phyloP scores from a whole-genome alignment of 2,329 filamentous ascomycete genomes.

The Orbilia oligospora region DNA sequence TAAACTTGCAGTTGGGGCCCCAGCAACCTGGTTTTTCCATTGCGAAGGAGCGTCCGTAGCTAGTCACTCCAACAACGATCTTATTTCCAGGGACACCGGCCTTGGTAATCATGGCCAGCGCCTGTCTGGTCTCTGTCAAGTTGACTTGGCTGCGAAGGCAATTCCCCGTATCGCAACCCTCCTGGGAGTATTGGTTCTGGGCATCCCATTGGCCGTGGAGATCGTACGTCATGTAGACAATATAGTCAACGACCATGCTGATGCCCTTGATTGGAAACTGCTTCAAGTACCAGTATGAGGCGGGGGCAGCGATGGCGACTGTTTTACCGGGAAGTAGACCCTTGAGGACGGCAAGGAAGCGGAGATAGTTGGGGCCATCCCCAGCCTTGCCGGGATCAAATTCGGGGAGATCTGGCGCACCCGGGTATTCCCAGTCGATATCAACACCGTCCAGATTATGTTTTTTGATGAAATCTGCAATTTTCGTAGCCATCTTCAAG shows the following conservation, averaged over 20 bases:
- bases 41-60: constrained; percentile 66
- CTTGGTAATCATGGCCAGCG: constrained; percentile 66
- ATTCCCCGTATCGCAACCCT: constrained; percentile 63
- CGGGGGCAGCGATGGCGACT: constrained; percentile 62
- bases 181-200: not conserved
- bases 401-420: constrained; percentile 66
- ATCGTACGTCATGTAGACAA: constrained; percentile 66
- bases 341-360: constrained; percentile 65
- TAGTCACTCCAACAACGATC: constrained; percentile 66
- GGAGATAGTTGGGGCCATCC: constrained; percentile 66
- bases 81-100: constrained; percentile 66
- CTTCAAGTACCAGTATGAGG: constrained; percentile 48
- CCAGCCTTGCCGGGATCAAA: constrained; percentile 65
- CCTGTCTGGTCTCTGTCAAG: constrained; percentile 64
- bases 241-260: constrained; percentile 64
- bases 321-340: constrained; percentile 63
- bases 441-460: constrained; percentile 70
- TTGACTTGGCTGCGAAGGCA: constrained; percentile 67
- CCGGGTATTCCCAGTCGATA: constrained; percentile 69
- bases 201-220: constrained; percentile 68
- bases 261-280: constrained; percentile 54
- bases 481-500: constrained; percentile 64
- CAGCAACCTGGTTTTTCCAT: constrained; percentile 66
- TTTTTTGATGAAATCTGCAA: constrained; percentile 67
- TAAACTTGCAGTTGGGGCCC: constrained; percentile 65